Conservation (phyloP, 345 rosid species). For the Acer yangbiense region DNA sequence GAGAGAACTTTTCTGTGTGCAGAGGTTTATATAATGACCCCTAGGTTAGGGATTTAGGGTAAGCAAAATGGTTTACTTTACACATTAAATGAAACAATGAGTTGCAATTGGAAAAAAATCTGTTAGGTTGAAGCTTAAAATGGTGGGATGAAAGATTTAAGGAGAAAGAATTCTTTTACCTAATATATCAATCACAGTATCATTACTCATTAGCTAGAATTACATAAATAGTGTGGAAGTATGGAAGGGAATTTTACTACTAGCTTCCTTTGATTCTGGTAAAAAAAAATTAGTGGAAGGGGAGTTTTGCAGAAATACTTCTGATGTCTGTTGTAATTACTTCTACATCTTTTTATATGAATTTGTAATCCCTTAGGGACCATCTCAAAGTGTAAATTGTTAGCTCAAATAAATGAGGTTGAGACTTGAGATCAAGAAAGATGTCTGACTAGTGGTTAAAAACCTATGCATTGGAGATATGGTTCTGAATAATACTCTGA, state of each 20-base stretch:
- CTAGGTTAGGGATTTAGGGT: neutral
- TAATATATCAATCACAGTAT: neutral
- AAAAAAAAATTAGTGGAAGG: neutral
- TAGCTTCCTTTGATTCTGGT: neutral
- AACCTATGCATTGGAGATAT: neutral
- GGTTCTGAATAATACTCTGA: neutral
- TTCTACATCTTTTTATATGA: neutral
- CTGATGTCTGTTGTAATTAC: neutral
- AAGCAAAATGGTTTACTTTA: neutral
- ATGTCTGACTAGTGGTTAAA: neutral
- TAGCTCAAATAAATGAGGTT: neutral
- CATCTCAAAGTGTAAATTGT: neutral
- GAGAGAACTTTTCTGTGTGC: neutral
- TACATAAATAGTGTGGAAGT: neutral
- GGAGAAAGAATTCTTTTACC: neutral
- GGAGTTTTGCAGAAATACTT: neutral
- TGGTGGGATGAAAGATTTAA: neutral
- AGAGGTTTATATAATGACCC: neutral
- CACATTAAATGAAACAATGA: neutral
- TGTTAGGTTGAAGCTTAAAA: neutral
- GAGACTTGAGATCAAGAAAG: neutral
- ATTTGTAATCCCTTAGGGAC: neutral
- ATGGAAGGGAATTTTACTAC: neutral
- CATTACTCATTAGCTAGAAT: neutral
- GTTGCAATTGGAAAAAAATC: neutral